Evolutionary conservation across 371 early-diverging fungal species (phyloP), one percentile per base, ranked within the genome.

Genomic region (Phascolomyces articulosus): DNA sequence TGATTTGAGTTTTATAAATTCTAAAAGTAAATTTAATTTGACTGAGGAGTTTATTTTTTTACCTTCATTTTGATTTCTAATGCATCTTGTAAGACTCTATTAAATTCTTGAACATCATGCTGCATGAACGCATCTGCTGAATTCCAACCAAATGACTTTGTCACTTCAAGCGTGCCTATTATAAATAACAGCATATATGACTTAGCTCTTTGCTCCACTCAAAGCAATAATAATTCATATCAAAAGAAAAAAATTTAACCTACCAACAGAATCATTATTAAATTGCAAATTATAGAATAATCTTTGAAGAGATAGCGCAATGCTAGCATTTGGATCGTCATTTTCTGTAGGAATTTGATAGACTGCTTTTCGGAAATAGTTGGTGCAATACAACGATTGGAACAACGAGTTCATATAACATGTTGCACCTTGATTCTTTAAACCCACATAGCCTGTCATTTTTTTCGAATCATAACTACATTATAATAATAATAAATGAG

Each of bases 321-420:
- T 91, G 41, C 91, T 91, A 62, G 90, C 93, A 23, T 83, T 83
- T 3, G 97, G 96, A 29, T 91, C 90, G 58, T 96, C 96, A 11
- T 87, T 82, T 31, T 87, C 92, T 3, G 97, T 96, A 2, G 98
- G 97, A 49, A 98, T 97, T 61, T 90, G 86, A 69, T 91, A 97
- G 54, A 93, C 84, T 64, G 95, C 91, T 63, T 93, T 93, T 63
- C 97, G 90, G 80, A 99, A 99, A 73, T 90, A 88, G 67, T 93
- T 95, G 24, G 99, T 98, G 69, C 95, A 96, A 77, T 93, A 99
- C 16, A 99, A 86, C 4, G 98, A 95, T 78, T 99, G 99, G 34
- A 99, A 87, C 16, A 99, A 85, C 49, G 99, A 96, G 85, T 99
- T 99, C 94, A 99, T 95, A 77, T 99, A 99, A 84, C 99, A 99